Percentiles rank a stretch among this genome's conserved stretches.
Conservation (phyloP, 805 yeast species). For the Diddensiella caesifluorescens region DNA sequence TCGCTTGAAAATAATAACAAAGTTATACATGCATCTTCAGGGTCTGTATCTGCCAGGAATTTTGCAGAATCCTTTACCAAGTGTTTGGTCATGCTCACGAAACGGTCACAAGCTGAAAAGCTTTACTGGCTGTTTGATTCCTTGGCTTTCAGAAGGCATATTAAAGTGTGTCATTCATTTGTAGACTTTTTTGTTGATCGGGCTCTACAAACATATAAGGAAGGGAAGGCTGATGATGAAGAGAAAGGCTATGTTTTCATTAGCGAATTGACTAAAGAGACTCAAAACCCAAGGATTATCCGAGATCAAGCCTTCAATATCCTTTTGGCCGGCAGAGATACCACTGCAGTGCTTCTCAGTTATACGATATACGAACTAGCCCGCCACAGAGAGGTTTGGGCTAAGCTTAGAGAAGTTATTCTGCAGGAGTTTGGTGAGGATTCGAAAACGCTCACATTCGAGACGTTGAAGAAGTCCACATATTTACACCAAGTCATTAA, state of each 20-base stretch:
- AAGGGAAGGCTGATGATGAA: background rate
- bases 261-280: constrained; percentile 44
- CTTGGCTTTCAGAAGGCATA: background rate
- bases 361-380: constrained; percentile 43
- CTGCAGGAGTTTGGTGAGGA: constrained; percentile 33
- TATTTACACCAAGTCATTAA: constrained; percentile 44
- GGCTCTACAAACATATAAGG: constrained; percentile 30
- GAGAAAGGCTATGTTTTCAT: constrained; percentile 40
- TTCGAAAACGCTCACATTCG: constrained; percentile 35
- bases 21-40: background rate
- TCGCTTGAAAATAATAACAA: constrained; percentile 16
- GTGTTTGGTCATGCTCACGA: background rate
- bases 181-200: constrained; percentile 38
- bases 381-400: constrained; percentile 32
- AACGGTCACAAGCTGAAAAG: constrained; percentile 21
- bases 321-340: constrained; percentile 51
- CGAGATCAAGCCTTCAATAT: constrained; percentile 49
- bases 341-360: constrained; percentile 49
- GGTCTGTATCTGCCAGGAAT: constrained; percentile 3
- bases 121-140: constrained; percentile 28
- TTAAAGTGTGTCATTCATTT: constrained; percentile 16
- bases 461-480: constrained; percentile 45
- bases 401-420: constrained; percentile 37
- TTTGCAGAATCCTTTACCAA: constrained; percentile 5
- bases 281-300: constrained; percentile 42